These are phyloP conservation scores for Verticillium alfalfae DNA, from an alignment of 2,329 filamentous ascomycete species.

Conservation along the genomic window DNA sequence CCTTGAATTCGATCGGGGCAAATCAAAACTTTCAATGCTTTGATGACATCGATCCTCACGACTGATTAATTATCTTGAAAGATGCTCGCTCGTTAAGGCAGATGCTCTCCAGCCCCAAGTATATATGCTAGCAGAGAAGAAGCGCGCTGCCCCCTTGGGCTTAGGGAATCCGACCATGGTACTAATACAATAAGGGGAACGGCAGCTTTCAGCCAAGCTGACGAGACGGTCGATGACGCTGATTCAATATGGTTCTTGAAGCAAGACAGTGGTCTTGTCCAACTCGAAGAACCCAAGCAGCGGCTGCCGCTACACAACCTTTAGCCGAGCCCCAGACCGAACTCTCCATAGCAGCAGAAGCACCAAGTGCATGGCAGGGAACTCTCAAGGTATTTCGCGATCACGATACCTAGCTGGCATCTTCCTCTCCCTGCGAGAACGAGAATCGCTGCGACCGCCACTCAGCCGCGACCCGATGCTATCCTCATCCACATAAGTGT, in stretches of 20 bases:
- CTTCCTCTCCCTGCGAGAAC: neutral
- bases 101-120: no score
- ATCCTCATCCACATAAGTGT: neutral
- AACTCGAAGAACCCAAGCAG: no score
- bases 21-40: no score
- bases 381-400: neutral
- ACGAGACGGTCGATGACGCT: neutral
- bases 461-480: neutral
- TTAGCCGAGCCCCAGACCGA: no score
- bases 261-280: no score
- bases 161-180: neutral
- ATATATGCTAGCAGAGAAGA: no score
- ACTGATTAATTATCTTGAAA: no score
- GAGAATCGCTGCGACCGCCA: neutral
- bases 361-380: no score
- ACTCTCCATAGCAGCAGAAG: neutral
- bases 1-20: neutral
- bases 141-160: neutral
- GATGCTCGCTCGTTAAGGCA: no score
- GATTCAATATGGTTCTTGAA: neutral
- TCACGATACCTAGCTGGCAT: neutral
- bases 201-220: neutral
- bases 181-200: neutral
- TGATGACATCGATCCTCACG: no score
- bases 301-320: neutral